Base-by-base conservation (phyloP, 202 grass and related monocot genomes). In the Digitaria exilis region DNA sequence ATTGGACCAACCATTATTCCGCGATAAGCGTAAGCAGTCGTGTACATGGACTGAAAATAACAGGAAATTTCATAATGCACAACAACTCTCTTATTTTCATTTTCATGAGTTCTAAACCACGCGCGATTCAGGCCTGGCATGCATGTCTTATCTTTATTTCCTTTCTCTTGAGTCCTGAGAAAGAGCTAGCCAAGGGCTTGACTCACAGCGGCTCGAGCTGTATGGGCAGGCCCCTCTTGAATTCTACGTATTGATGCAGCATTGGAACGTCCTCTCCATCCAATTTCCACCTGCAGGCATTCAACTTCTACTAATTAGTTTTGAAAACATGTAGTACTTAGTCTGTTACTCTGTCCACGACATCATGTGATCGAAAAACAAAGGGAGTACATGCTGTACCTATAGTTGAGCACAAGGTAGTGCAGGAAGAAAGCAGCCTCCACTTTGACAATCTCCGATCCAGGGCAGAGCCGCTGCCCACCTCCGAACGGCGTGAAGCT, bases 401-500 rank as follows among this genome's bases (percentile, higher is more conserved):
- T 88, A 19, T 85, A 92, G 4, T 50, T 83, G 77, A 88, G 82
- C 4, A 88, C 82, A 34, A 92, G 82, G 86, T 86, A 79, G 66
- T 92, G 89, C 73, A 88, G 78, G 49, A 92, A 92, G 67, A 92
- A 88, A 22, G 89, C 86, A 19, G 43, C 70, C 74, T 92, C 89
- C 21, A 80, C 39, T 41, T 92, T 92, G 31, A 82, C 86, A 19
- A 92, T 83, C 45, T 92, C 89, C 6, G 86, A 92, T 34, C 89
- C 89, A 12, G 86, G 86, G 82, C 89, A 92, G 2, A 92, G 86
- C 41, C 86, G 78, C n/a, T 57, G 48, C 1, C 89, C 89, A 28
- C 89, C 89, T 25, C 89, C 86, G 81, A 91, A 91, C 32, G 89
- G 86, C 11, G 79, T 46, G 7, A 88, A 86, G 6, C 69, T 92